Conservation (phyloP, 768 basidiomycete genomes). For the Tylopilus balloui region DNA sequence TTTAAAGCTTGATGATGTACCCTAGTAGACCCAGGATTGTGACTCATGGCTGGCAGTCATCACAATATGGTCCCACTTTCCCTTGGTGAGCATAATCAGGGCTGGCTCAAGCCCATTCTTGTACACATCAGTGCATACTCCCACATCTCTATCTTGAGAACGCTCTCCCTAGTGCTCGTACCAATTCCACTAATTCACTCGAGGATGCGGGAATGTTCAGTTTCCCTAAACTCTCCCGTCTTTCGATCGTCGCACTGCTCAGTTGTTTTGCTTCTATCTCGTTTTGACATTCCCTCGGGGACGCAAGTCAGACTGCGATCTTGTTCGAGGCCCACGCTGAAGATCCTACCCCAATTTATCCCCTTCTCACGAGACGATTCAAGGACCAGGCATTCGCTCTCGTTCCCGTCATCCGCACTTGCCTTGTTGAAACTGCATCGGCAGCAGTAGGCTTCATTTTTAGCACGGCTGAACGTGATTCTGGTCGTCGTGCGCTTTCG, state of each 20-base stretch:
- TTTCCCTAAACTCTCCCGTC: constrained; percentile 12
- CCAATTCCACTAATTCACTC: neutral
- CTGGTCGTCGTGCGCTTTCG: constrained; percentile 6
- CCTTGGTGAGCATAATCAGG: constrained; percentile 49
- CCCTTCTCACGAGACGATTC: constrained; percentile 18
- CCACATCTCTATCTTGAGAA: constrained; percentile 36
- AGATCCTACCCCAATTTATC: constrained; percentile 9
- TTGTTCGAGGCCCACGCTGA: constrained; percentile 1
- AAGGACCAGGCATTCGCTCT: neutral
- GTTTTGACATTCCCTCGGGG: constrained; percentile 7
- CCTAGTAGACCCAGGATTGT: no score
- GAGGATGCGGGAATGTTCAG: constrained; percentile 1
- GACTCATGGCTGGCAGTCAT: no score
- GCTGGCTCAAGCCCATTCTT: constrained; percentile 56
- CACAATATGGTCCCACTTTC: constrained; percentile 38
- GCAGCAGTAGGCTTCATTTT: constrained; percentile 15
- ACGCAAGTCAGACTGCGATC: constrained; percentile 19
- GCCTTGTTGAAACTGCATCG: constrained; percentile 8
- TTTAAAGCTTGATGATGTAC: no score
- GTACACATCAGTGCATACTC: no score
- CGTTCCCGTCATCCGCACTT: constrained; percentile 12
- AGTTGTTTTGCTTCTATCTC: constrained; percentile 13
- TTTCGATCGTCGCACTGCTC: constrained; percentile 18
- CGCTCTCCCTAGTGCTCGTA: constrained; percentile 27
- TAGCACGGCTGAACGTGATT: constrained; percentile 12